Base-by-base conservation (phyloP, 108 stramenopile genomes). In the Nitzschia putrida region DNA sequence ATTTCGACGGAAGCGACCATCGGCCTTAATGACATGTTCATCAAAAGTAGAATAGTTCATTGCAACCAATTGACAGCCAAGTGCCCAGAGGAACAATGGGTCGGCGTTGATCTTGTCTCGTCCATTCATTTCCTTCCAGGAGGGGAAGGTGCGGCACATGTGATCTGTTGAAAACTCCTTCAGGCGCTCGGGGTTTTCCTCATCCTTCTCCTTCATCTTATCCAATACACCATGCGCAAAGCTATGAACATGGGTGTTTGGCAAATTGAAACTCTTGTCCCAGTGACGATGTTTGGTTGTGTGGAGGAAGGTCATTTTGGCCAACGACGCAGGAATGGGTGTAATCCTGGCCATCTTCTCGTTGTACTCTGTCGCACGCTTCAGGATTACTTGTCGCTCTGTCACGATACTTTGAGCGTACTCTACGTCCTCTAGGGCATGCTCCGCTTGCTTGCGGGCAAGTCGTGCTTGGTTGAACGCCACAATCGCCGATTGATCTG, bases 11-110 rank as follows among this genome's bases (percentile, higher is more conserved):
- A 97, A 98, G 18, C 91, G 84, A 22, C 96, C 98, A 71, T 94
- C 92, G 63, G 96, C 96, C 51, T 96, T 64, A 37, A 92, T 76
- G 64, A 96, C 72, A 54, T 88, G 85, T 34, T 86, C 80, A 57
- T 94, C 90, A n/a, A 77, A 60, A 5, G 87, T 84, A 39, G 86
- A 77, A 71, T 84, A 93, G 72, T 97, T 98, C 80, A 97, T 73
- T 7, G 95, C 83, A 56, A 96, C 95, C 44, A 96, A 74, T 70
- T 98, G 97, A 69, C 85, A 93, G 10, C 97, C 97, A 20, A 91
- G 66, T 12, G 89, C 81, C 97, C 95, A 96, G 40, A 84, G 67
- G 13, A 86, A 74, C 23, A 91, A 29, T 14, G 97, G 96, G 63
- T 95, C 89, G 58, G 87, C 92, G 74, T 98, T 98, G 8, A 77